Conservation (phyloP, 441 rosid species). For the Gossypium laxum region DNA sequence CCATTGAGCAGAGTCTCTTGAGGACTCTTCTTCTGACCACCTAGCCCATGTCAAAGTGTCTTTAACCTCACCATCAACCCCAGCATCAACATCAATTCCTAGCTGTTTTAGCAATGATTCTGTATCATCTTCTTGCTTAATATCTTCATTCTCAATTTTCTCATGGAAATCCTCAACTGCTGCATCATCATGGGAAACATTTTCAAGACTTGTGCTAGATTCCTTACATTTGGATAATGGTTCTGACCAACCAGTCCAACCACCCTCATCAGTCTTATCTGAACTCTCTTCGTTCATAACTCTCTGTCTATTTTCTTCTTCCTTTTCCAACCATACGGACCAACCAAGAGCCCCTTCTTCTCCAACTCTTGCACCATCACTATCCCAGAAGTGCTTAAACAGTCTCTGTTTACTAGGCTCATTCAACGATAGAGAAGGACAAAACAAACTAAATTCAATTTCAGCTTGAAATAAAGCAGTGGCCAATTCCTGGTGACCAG, state of each 20-base stretch:
- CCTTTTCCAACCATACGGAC: conserved; percentile 83
- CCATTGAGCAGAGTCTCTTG: conserved; percentile 72
- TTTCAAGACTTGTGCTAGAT: conserved; percentile 28
- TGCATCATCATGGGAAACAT: conserved; percentile 22
- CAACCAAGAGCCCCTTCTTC: conserved; percentile 89
- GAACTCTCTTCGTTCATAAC: conserved; percentile 48
- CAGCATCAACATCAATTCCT: conserved; percentile 67
- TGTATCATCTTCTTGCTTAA: conserved; percentile 62
- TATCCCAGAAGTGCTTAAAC: conserved; percentile 88
- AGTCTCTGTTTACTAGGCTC: conserved; percentile 73
- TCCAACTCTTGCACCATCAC: conserved; percentile 76
- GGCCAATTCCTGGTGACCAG: conserved; percentile 77
- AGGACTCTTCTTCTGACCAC: conserved; percentile 77
- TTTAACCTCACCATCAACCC: conserved; percentile 49
- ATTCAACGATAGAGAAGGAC: conserved; percentile 57
- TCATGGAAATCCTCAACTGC: conserved; percentile 33
- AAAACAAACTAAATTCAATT: conserved; percentile 76
- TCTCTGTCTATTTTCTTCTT: conserved; percentile 76
- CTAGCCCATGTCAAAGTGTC: conserved; percentile 73
- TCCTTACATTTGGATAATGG: conserved; percentile 38
- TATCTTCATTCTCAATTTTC: conserved; percentile 41
- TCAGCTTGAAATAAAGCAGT: conserved; percentile 86
- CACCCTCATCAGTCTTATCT: conserved; percentile 53
- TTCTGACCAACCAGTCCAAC: conserved; percentile 97
- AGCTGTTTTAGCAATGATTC: conserved; percentile 70